phyloP scores from a whole-genome alignment of 139 green algal species.

The Picochlorum sp. region DNA sequence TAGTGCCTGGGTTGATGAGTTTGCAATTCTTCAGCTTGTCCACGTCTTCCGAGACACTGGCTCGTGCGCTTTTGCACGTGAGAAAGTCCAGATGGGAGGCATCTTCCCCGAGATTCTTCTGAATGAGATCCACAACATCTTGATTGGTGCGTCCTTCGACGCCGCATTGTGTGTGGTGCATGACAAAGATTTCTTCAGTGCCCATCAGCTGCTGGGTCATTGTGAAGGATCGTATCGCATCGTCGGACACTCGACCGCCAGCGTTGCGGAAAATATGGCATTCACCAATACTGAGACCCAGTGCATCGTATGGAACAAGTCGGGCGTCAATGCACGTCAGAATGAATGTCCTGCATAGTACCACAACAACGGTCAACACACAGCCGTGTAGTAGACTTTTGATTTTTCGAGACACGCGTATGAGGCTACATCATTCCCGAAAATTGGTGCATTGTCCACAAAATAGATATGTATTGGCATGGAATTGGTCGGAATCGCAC shows the following conservation, averaged over 20 bases:
- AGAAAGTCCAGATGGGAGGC: constrained; percentile 33
- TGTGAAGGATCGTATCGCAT: constrained; percentile 46
- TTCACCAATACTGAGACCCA: constrained; percentile 44
- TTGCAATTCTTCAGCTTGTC: constrained; percentile 18
- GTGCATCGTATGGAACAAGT: constrained; percentile 31
- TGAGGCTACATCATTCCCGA: too few species aligned
- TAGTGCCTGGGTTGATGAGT: constrained; percentile 19
- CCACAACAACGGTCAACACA: background rate
- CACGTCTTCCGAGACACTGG: constrained; percentile 45
- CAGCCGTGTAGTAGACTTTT: too few species aligned
- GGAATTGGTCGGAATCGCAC: too few species aligned
- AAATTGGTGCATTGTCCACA: too few species aligned
- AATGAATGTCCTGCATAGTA: background rate
- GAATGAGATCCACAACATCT: constrained; percentile 32
- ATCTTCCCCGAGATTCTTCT: constrained; percentile 31
- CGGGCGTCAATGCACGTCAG: constrained; percentile 18
- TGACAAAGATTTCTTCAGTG: constrained; percentile 49
- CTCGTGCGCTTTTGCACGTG: constrained; percentile 33
- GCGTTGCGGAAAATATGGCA: constrained; percentile 55
- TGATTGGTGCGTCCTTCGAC: constrained; percentile 22
- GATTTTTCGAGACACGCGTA: too few species aligned
- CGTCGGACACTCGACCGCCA: constrained; percentile 43
- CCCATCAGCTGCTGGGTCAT: constrained; percentile 60
- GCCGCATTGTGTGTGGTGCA: constrained; percentile 66
- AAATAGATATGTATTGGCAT: too few species aligned